Base-by-base conservation (phyloP, 352 stramenopile genomes). In the Pythium brachiatum region DNA sequence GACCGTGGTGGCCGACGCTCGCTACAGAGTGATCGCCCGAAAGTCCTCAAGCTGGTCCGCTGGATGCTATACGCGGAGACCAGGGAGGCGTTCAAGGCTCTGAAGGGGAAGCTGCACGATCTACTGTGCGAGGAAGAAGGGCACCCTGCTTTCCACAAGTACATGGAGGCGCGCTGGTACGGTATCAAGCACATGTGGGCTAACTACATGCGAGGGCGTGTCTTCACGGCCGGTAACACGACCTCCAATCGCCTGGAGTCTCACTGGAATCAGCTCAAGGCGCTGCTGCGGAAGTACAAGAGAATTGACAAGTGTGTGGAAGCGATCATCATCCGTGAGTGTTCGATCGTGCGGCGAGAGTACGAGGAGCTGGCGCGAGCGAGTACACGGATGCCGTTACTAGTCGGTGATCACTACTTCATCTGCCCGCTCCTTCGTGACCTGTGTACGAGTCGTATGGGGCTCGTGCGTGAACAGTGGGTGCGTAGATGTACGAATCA, bases 161-260 rank as follows among this genome's bases (percentile, higher is more conserved):
- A 51, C 43, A 51, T 51, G 43, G n/a, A 25, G n/a, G 43, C n/a
- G 2, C 43, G 43, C 3, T 51, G 43, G 43, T 51, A 51, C 13
- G 23, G 7, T 16, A 29, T 25, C 7, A 29, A 38, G 23, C 21
- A 54, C 23, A 31, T 23, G 47, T 54, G 47, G 47, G 26, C 23
- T 15, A 43, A 57, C 31, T 41, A 27, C 15, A n/a, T 29, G 13
- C 50, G 50, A 16, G 48, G 50, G 15, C 13, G 21, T 1, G 31
- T 57, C 3, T 57, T 57, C n/a, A 57, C 27, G 7, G 11, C 50
- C 7, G 15, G 18, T 2, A 57, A 57, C n/a, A 29, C 50, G 4
- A 57, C 50, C 3, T 44, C 50, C 5, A 57, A 57, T 23, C 48
- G 48, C 11, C 5, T 41, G 8, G 48, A 55, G 27, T 55, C 48